Percentiles rank a stretch among this genome's conserved stretches.
phyloP scores from a whole-genome alignment of 306 rosid species.

The Trifolium dubium region DNA sequence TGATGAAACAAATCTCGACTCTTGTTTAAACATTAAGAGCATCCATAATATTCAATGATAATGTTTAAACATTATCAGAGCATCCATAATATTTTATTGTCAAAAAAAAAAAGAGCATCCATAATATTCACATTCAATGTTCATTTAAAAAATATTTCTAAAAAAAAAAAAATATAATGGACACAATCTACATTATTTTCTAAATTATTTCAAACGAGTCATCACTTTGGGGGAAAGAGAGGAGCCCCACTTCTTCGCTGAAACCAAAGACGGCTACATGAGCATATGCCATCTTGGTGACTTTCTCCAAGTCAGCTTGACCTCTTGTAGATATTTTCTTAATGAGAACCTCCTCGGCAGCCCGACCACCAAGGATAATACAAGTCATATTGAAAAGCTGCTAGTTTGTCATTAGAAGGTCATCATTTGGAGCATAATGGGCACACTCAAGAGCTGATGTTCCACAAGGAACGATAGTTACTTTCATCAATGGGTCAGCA shows the following conservation, averaged over 20 bases:
- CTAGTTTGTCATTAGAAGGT: conserved; percentile 93
- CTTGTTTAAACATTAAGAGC: too few relatives aligned
- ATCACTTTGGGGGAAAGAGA: conserved; percentile 81
- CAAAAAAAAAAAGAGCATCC: too few relatives aligned
- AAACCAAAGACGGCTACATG: conserved; percentile 94
- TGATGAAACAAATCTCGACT: conserved; percentile 91
- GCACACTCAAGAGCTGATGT: conserved; percentile 83
- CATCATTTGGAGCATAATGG: conserved; percentile 91
- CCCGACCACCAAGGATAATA: conserved; percentile 96
- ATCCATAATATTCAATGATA: too few relatives aligned
- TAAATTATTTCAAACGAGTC: conserved; percentile 64
- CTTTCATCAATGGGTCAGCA: conserved; percentile 86
- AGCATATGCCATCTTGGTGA: conserved; percentile 92
- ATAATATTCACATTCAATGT: too few relatives aligned
- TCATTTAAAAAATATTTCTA: too few relatives aligned
- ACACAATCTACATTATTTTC: too few relatives aligned
- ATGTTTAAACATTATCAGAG: too few relatives aligned
- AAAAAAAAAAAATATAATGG: too few relatives aligned
- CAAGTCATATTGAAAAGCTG: conserved; percentile 96
- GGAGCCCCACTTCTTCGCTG: conserved; percentile 91
- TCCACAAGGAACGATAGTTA: conserved; percentile 57
- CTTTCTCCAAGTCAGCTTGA: conserved; percentile 91
- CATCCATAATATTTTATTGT: too few relatives aligned
- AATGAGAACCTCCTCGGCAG: conserved; percentile 89
- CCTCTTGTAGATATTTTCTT: conserved; percentile 93